phyloP scores from a whole-genome alignment of 78 protist species.

The Tieghemostelium lacteum region DNA sequence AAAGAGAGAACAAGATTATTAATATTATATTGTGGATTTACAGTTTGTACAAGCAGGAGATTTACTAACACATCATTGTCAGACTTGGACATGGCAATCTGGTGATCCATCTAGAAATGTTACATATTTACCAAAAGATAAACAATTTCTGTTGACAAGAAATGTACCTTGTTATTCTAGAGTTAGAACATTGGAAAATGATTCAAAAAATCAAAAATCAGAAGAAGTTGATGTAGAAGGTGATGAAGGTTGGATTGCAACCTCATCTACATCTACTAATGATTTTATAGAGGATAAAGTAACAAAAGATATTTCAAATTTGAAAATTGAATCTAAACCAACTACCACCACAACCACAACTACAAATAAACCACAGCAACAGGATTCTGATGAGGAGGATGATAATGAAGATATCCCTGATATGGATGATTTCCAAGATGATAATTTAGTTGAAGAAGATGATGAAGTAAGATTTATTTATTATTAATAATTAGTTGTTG shows the following conservation, averaged over 20 bases:
- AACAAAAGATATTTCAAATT: slow-evolving; percentile 17
- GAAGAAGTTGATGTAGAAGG: slow-evolving; percentile 54
- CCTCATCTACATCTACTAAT: background rate
- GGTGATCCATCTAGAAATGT: slow-evolving; percentile 77
- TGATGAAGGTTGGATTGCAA: slow-evolving; percentile 67
- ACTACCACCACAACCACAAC: slow-evolving; percentile 47
- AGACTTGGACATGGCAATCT: slow-evolving; percentile 96
- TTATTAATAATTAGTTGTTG: background rate
- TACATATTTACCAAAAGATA: slow-evolving; percentile 89
- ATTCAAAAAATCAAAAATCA: slow-evolving; percentile 28
- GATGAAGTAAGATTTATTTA: slow-evolving; percentile 60
- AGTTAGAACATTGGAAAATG: slow-evolving; percentile 68
- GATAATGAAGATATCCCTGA: slow-evolving; percentile 89
- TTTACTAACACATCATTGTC: slow-evolving; percentile 90
- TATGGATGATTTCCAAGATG: slow-evolving; percentile 88
- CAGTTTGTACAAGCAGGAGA: slow-evolving; percentile 98
- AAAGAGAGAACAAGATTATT: background rate
- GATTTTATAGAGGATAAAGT: slow-evolving; percentile 28
- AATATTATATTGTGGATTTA: background rate
- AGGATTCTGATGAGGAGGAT: slow-evolving; percentile 80
- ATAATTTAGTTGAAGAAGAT: slow-evolving; percentile 80
- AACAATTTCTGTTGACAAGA: slow-evolving; percentile 92
- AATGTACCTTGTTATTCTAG: slow-evolving; percentile 79
- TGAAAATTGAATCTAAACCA: slow-evolving; percentile 26
- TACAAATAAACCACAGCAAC: background rate